Evolutionary conservation across 345 rosid genomes (phyloP).

Genomic region (Citrus unshiu): DNA sequence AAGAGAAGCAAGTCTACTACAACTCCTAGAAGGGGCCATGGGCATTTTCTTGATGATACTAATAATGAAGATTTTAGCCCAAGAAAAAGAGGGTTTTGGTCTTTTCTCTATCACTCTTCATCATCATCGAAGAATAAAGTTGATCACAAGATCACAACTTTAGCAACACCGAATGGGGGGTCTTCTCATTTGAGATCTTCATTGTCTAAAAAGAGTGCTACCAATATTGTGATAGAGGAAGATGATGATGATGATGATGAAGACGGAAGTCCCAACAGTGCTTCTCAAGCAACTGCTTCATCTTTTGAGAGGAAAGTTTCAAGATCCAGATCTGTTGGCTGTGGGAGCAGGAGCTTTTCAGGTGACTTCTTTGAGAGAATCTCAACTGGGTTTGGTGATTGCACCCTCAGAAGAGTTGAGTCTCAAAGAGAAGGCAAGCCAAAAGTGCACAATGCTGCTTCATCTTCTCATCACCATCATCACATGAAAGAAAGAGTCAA

Average conservation of each 20-base stretch:
- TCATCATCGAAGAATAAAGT: slow-evolving; percentile 39
- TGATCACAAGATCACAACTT: slow-evolving; percentile 21
- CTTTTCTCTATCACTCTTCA: slow-evolving; percentile 64
- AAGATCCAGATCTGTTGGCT: slow-evolving; percentile 99
- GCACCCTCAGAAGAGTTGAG: slow-evolving; percentile 89
- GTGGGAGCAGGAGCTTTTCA: slow-evolving; percentile 97
- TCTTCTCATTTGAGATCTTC: slow-evolving; percentile 31
- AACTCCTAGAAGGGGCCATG: slow-evolving; percentile 37
- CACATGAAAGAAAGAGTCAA: slow-evolving; percentile 70
- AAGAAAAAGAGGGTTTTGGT: slow-evolving; percentile 83
- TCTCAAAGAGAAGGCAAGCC: slow-evolving; percentile 86
- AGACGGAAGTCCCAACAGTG: slow-evolving; percentile 48
- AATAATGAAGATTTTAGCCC: slow-evolving; percentile 54
- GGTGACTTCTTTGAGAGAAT: slow-evolving; percentile 97
- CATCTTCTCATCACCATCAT: slow-evolving; percentile 8
- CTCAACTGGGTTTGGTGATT: slow-evolving; percentile 96
- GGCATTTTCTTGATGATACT: slow-evolving; percentile 32
- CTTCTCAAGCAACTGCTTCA: slow-evolving; percentile 38
- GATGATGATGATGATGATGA: slow-evolving; percentile 52
- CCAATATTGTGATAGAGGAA: slow-evolving; percentile 37
- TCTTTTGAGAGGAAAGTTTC: slow-evolving; percentile 86
- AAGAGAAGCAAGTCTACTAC: slow-evolving; percentile 83
- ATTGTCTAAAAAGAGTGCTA: slow-evolving; percentile 38
- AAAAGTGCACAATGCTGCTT: slow-evolving; percentile 17
- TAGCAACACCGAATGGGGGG: slow-evolving; percentile 8